Base-by-base conservation (phyloP, 225 moss, liverwort and hornwort genomes). In the Pseudoscleropodium purum region DNA sequence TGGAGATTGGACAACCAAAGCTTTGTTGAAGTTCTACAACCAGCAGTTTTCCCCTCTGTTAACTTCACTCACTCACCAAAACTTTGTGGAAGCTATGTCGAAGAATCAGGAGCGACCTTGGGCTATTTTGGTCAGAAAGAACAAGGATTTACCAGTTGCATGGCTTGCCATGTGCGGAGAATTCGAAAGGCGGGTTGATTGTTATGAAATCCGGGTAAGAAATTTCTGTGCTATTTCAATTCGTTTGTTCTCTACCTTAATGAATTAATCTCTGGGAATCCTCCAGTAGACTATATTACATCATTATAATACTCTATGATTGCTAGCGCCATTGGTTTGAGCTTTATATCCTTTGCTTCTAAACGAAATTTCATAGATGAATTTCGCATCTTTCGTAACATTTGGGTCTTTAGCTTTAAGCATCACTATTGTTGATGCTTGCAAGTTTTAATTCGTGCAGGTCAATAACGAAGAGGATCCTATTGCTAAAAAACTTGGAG, bases 1-100 rank as follows among this genome's bases (percentile, higher is more conserved):
- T 49, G 98, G 96, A 65, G 90, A 90, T 52, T 98, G 97, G 98
- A 97, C 97, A 56, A 79, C 45, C 10, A 95, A 96, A 92, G 94
- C 93, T 88, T 82, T 98, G 41, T 91, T 88, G 51, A 94, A 88
- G 72, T 96, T 96, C 78, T 92, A 91, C 86, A 89, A 84, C 64
- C 94, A 89, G 60, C 95, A 93, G 67, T 92, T 97, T 60, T 93
- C 96, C 36, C 91, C 93, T 45, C 91, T 94, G 47, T 91, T 94
- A 78, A 93, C 89, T 62, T 92, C 94, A 60, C 92, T 98, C 18
- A 94, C 94, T 77, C 92, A 91, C 84, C 89, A 97, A 87, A 96
- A 94, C 89, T 91, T 94, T 79, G 89, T 95, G 49, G 90, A 94
- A 78, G 89, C 88, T 34, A 88, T 86, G 94, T 90, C 91, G 37